phyloP scores from a whole-genome alignment of 1,139 yeast genomes.

The Taphrina wiesneri region DNA sequence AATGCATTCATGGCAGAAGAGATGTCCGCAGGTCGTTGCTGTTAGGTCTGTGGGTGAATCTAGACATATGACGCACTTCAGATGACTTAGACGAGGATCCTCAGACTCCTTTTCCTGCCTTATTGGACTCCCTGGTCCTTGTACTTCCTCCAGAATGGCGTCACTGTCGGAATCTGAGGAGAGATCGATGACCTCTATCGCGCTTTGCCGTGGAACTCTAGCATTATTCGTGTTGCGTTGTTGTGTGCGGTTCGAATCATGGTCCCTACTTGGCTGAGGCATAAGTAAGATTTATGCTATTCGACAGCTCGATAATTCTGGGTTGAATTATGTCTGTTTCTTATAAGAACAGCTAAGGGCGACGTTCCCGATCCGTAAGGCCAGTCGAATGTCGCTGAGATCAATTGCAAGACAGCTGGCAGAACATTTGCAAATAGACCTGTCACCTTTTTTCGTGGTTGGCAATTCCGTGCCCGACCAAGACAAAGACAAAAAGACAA shows the following conservation, averaged over 20 bases:
- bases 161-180: slow-evolving; percentile 14
- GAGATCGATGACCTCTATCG: slow-evolving; percentile 25
- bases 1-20: slow-evolving; percentile 28
- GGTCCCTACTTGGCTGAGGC: not conserved
- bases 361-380: too few relatives aligned
- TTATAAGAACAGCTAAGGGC: too few relatives aligned
- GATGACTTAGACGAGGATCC: slow-evolving; percentile 26
- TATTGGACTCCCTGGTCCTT: not conserved
- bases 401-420: too few relatives aligned
- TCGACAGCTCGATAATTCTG: too few relatives aligned
- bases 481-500: too few relatives aligned
- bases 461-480: too few relatives aligned
- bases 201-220: not conserved
- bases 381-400: too few relatives aligned
- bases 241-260: not conserved
- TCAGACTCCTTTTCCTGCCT: slow-evolving; percentile 13
- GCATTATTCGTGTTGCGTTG: not conserved
- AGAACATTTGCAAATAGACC: too few relatives aligned
- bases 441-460: too few relatives aligned
- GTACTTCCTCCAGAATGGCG: not conserved
- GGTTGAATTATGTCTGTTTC: too few relatives aligned
- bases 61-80: slow-evolving; percentile 31
- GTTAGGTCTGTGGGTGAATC: slow-evolving; percentile 31
- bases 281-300: not conserved
- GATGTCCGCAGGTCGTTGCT: slow-evolving; percentile 31